Percentiles rank a stretch among this genome's conserved stretches.
phyloP scores from a whole-genome alignment of 2,329 filamentous ascomycete species.

The Mollisia scopiformis region DNA sequence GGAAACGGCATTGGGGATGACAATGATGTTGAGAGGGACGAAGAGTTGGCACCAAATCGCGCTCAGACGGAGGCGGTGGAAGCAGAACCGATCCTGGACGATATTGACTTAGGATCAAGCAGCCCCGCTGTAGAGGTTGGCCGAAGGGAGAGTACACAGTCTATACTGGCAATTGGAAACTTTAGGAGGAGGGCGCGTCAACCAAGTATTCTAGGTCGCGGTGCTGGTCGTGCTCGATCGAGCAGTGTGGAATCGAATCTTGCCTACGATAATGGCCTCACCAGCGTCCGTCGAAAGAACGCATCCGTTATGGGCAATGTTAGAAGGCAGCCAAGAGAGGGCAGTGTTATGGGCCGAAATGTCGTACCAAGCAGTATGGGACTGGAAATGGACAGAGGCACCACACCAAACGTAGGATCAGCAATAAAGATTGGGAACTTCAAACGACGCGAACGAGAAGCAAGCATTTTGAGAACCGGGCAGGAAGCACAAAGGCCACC shows the following conservation, averaged over 20 bases:
- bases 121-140: constrained; percentile 36
- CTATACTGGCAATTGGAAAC: constrained; percentile 49
- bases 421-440: constrained; percentile 59
- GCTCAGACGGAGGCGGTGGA: not conserved
- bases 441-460: constrained; percentile 59
- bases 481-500: constrained; percentile 37
- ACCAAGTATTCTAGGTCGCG: constrained; percentile 33
- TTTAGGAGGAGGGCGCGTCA: constrained; percentile 63
- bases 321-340: constrained; percentile 39
- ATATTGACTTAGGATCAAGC: constrained; percentile 29
- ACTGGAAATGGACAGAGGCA: constrained; percentile 29
- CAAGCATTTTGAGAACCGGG: constrained; percentile 58
- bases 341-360: constrained; percentile 37
- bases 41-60: not conserved
- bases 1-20: not conserved
- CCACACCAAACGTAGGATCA: constrained; percentile 37
- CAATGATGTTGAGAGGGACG: not conserved
- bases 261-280: constrained; percentile 31
- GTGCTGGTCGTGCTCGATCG: constrained; percentile 28
- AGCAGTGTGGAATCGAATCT: constrained; percentile 38
- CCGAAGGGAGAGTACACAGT: constrained; percentile 33
- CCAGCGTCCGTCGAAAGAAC: constrained; percentile 31
- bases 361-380: constrained; percentile 30
- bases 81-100: constrained; percentile 14
- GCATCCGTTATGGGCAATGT: constrained; percentile 32